These are phyloP conservation scores for Zostera marina DNA, from an alignment of 116 monocot species.

Conservation along the genomic window DNA sequence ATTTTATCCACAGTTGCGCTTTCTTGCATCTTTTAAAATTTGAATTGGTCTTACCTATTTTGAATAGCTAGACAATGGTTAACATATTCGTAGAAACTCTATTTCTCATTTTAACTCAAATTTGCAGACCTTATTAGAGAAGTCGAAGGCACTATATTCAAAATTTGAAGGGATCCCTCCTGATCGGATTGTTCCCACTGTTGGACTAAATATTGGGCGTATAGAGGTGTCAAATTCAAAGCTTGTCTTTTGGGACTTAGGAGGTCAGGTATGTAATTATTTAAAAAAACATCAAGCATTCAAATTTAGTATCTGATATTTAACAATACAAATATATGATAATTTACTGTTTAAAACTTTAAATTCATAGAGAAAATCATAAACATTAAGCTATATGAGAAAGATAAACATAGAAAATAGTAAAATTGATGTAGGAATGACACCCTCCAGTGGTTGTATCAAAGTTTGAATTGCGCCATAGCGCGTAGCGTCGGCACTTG, in stretches of 20 bases:
- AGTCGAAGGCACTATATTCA: constrained; percentile 74
- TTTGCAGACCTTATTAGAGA: constrained; percentile 76
- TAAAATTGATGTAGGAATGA: too few relatives aligned
- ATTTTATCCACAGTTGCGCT: too few relatives aligned
- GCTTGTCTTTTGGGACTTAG: constrained; percentile 93
- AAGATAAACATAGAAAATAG: too few relatives aligned
- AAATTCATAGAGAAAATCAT: too few relatives aligned
- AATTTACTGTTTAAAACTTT: too few relatives aligned
- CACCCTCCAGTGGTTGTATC: too few relatives aligned
- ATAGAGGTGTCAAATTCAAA: constrained; percentile 76
- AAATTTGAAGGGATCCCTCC: constrained; percentile 70
- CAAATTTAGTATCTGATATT: background rate
- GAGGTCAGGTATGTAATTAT: constrained; percentile 57
- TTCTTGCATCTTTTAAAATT: too few relatives aligned
- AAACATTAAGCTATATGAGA: too few relatives aligned
- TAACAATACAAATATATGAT: background rate
- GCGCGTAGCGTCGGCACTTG: too few relatives aligned
- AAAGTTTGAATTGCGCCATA: too few relatives aligned
- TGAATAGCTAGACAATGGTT: background rate
- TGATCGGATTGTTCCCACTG: constrained; percentile 93
- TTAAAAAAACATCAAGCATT: too few relatives aligned
- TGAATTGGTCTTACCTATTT: constrained; percentile 1
- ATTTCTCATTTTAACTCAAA: constrained; percentile 2
- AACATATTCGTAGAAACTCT: background rate
- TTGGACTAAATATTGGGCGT: constrained; percentile 92